Conservation (phyloP, 441 rosid species). For the Francoa sonchifolia region DNA sequence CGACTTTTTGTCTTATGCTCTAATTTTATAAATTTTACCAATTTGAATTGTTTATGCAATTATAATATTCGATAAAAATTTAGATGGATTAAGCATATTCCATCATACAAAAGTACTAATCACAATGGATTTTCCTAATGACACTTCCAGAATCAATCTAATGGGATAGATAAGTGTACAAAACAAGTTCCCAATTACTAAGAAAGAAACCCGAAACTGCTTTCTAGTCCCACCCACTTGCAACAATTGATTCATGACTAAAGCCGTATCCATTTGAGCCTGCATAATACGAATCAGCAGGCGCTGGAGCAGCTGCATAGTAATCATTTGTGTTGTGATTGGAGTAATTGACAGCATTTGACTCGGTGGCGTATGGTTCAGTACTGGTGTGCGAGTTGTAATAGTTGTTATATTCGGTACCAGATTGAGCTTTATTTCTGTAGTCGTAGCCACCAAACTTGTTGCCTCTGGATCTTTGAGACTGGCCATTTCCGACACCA, state of each 20-base stretch:
- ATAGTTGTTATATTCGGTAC: constrained; percentile 6
- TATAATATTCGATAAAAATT: no score
- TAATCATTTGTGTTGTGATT: no score
- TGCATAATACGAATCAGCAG: neutral
- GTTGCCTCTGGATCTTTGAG: constrained; percentile 16
- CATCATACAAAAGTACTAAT: no score
- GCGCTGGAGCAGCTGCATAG: constrained; percentile 2
- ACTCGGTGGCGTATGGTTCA: constrained; percentile 4
- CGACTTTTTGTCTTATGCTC: no score
- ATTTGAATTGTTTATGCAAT: no score
- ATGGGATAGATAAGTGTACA: no score
- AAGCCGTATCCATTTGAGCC: constrained; percentile 3
- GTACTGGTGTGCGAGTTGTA: constrained; percentile 7
- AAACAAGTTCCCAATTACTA: no score
- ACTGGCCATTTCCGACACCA: constrained; percentile 6
- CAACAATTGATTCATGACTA: constrained; percentile 10
- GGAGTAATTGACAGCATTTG: neutral
- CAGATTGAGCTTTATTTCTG: constrained; percentile 16
- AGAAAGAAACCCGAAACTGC: no score
- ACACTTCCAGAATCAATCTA: no score
- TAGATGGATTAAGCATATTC: no score
- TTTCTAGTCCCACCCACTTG: constrained; percentile 29
- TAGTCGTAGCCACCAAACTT: constrained; percentile 38
- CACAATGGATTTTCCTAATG: no score
- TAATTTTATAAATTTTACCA: no score